These are phyloP conservation scores for Trematosphaeria pertusa DNA, from an alignment of 2,329 filamentous ascomycete genomes.

Conservation along the genomic window DNA sequence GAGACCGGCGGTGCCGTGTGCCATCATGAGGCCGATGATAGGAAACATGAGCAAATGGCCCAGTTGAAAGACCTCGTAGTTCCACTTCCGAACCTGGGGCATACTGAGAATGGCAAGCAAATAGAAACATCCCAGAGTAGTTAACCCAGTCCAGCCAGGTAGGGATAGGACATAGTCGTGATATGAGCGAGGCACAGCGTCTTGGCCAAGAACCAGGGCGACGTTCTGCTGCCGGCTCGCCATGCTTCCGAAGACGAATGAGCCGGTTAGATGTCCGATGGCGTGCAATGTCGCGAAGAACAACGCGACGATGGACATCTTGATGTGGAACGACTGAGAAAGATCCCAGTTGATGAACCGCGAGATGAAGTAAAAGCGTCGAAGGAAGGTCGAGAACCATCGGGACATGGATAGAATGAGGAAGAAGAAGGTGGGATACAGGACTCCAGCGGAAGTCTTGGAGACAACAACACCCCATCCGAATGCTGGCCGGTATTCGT, in stretches of 20 bases:
- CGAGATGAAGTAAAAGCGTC: slow-evolving; percentile 60
- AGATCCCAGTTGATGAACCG: slow-evolving; percentile 66
- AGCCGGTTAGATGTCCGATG: slow-evolving; percentile 61
- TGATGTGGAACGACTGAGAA: slow-evolving; percentile 63
- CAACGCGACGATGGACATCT: slow-evolving; percentile 60
- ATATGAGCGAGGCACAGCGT: slow-evolving; percentile 55
- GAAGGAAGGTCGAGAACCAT: slow-evolving; percentile 61
- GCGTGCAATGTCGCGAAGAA: slow-evolving; percentile 61
- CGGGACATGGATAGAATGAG: slow-evolving; percentile 65
- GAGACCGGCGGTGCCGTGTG: slow-evolving; percentile 60
- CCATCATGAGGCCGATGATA: slow-evolving; percentile 63
- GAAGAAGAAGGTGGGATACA: slow-evolving; percentile 67
- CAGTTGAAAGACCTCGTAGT: slow-evolving; percentile 65
- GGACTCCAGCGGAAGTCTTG: slow-evolving; percentile 61
- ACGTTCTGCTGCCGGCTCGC: slow-evolving; percentile 54
- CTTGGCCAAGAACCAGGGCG: slow-evolving; percentile 53
- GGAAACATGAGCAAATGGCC: slow-evolving; percentile 66
- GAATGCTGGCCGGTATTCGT: slow-evolving; percentile 57
- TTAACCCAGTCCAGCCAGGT: slow-evolving; percentile 61
- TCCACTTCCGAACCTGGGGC: slow-evolving; percentile 59
- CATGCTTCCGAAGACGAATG: slow-evolving; percentile 60
- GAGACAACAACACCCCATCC: slow-evolving; percentile 65
- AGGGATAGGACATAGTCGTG: slow-evolving; percentile 55
- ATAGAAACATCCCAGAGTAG: slow-evolving; percentile 59
- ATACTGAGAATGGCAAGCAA: slow-evolving; percentile 57